Conservation (phyloP, 2,329 filamentous ascomycete species). For the Pseudogymnoascus sp. region DNA sequence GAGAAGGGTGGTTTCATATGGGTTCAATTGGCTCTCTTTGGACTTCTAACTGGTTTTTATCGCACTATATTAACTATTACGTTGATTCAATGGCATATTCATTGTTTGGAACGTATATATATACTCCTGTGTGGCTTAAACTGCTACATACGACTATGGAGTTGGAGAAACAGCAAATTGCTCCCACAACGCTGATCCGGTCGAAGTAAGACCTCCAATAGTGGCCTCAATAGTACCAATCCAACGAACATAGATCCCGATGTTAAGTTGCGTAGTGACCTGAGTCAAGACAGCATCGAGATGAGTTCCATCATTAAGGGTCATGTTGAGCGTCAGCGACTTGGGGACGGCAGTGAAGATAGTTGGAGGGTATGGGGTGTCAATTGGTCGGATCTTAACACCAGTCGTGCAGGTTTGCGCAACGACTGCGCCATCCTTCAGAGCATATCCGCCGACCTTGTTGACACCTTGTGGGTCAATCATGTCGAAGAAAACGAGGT, state of each 20-base stretch:
- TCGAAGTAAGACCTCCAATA: background rate
- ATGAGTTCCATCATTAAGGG: slow-evolving; percentile 6
- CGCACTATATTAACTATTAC: too few relatives aligned
- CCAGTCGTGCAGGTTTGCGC: background rate
- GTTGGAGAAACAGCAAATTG: background rate
- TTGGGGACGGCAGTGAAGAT: background rate
- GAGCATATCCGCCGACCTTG: background rate
- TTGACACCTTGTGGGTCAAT: background rate
- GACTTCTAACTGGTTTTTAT: too few relatives aligned
- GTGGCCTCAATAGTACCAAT: slow-evolving; percentile 5
- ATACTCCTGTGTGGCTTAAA: too few relatives aligned
- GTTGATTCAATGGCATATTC: too few relatives aligned
- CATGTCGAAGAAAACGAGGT: slow-evolving; percentile 1
- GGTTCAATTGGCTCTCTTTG: too few relatives aligned
- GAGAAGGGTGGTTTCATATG: too few relatives aligned
- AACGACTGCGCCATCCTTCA: background rate
- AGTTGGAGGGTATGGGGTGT: slow-evolving; percentile 1
- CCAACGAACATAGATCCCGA: background rate
- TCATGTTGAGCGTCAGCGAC: background rate
- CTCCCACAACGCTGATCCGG: slow-evolving; percentile 1
- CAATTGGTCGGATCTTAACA: background rate
- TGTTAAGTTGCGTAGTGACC: background rate
- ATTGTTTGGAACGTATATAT: too few relatives aligned
- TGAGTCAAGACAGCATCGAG: slow-evolving; percentile 1
- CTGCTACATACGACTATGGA: too few relatives aligned